A percentile compares a stretch with the other conserved stretches of the same genome.
Conservation (phyloP, 306 rosid genomes). For the Dalbergia oliveri region DNA sequence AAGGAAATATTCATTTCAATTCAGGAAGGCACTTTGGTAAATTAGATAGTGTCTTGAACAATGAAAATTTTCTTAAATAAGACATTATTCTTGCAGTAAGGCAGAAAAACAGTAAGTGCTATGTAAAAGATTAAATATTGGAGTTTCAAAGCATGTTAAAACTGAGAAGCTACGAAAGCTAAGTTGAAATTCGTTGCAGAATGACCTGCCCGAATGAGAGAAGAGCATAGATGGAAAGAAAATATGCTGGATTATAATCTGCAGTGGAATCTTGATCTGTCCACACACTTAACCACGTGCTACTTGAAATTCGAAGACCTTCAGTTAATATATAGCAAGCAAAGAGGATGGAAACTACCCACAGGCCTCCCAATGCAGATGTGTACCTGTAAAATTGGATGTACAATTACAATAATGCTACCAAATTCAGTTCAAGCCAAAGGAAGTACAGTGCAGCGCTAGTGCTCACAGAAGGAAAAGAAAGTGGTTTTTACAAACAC, state of each 20-base stretch:
- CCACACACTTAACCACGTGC: constrained; percentile 91
- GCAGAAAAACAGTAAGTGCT: background rate
- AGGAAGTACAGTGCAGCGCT: background rate
- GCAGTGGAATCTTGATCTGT: constrained; percentile 63
- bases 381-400: constrained; percentile 64
- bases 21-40: constrained; percentile 27
- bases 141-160: constrained; percentile 25
- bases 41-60: constrained; percentile 22
- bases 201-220: constrained; percentile 86
- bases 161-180: constrained; percentile 28
- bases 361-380: constrained; percentile 83
- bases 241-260: constrained; percentile 66
- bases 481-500: background rate
- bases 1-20: constrained; percentile 40
- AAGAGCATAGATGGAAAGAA: constrained; percentile 70
- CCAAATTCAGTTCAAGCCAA: constrained; percentile 16
- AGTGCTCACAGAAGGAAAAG: background rate
- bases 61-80: constrained; percentile 30
- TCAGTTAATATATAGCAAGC: constrained; percentile 69
- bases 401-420: constrained; percentile 23
- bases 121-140: background rate
- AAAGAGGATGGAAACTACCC: constrained; percentile 76
- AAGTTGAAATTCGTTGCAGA: constrained; percentile 21
- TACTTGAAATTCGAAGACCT: constrained; percentile 79
- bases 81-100: constrained; percentile 21